phyloP scores from a whole-genome alignment of 2,329 filamentous ascomycete species.

The Mollisia scopiformis region DNA sequence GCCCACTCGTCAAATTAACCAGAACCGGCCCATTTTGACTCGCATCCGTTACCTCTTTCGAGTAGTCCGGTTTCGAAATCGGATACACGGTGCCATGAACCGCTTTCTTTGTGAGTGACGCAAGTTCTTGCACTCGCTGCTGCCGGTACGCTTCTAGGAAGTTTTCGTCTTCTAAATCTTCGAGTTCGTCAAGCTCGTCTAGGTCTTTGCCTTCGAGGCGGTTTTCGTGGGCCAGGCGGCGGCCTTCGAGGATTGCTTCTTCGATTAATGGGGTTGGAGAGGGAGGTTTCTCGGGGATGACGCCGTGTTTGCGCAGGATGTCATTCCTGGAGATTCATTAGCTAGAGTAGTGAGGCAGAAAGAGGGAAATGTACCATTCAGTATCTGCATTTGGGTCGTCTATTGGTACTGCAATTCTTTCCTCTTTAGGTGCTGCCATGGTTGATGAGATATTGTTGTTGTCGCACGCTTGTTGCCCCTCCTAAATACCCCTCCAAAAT shows the following conservation, averaged over 20 bases:
- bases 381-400: slow-evolving; percentile 97
- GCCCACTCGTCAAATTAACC: slow-evolving; percentile 79
- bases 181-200: slow-evolving; percentile 89
- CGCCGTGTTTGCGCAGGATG: slow-evolving; percentile 92
- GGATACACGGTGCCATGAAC: slow-evolving; percentile 91
- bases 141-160: slow-evolving; percentile 88
- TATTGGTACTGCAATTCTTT: slow-evolving; percentile 78
- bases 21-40: slow-evolving; percentile 71
- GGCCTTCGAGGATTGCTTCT: slow-evolving; percentile 86
- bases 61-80: slow-evolving; percentile 92
- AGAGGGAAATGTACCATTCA: slow-evolving; percentile 71
- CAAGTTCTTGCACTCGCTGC: slow-evolving; percentile 84
- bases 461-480: not conserved
- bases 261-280: slow-evolving; percentile 96
- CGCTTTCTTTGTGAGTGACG: slow-evolving; percentile 72
- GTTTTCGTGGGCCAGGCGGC: slow-evolving; percentile 86
- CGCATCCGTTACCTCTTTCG: slow-evolving; percentile 87
- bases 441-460: not conserved
- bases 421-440: slow-evolving; percentile 66
- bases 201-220: slow-evolving; percentile 91
- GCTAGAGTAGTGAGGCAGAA: not conserved
- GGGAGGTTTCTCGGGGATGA: slow-evolving; percentile 97
- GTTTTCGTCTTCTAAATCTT: slow-evolving; percentile 92
- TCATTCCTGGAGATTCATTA: slow-evolving; percentile 75
- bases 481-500: slow-evolving; percentile 1